These are phyloP conservation scores for Chalaropsis thielavioides DNA, from an alignment of 2,329 filamentous ascomycete genomes.

Conservation along the genomic window DNA sequence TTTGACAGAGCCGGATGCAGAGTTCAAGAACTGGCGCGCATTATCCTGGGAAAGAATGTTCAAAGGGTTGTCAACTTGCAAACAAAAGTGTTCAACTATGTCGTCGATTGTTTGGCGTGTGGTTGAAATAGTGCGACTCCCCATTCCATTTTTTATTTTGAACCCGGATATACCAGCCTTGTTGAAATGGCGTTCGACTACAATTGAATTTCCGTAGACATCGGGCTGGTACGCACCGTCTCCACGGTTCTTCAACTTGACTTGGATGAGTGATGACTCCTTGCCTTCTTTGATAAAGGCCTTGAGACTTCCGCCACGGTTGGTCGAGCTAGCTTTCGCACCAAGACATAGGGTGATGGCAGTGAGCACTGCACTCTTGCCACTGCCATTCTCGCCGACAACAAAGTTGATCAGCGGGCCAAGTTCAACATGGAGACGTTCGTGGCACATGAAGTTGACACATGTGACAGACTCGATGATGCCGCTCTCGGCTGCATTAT, in stretches of 20 bases:
- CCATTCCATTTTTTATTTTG: slow-evolving; percentile 59
- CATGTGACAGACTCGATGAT: slow-evolving; percentile 81
- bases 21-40: slow-evolving; percentile 81
- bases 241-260: slow-evolving; percentile 84
- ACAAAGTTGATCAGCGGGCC: slow-evolving; percentile 96
- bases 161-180: slow-evolving; percentile 63
- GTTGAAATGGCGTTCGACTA: slow-evolving; percentile 80
- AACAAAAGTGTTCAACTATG: slow-evolving; percentile 79
- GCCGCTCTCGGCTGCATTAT: slow-evolving; percentile 64
- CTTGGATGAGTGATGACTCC: slow-evolving; percentile 60
- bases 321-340: slow-evolving; percentile 82
- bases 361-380: slow-evolving; percentile 90
- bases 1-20: slow-evolving; percentile 67
- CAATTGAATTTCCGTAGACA: slow-evolving; percentile 69
- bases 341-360: slow-evolving; percentile 90
- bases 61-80: slow-evolving; percentile 94
- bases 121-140: slow-evolving; percentile 57
- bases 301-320: slow-evolving; percentile 79
- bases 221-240: slow-evolving; percentile 71
- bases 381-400: slow-evolving; percentile 92
- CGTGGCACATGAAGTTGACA: slow-evolving; percentile 93
- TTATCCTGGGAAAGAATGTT: slow-evolving; percentile 93
- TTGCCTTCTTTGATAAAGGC: slow-evolving; percentile 80
- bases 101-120: slow-evolving; percentile 82
- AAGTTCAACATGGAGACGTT: slow-evolving; percentile 64